Evolutionary conservation across 768 basidiomycete genomes (phyloP).

Genomic region (Rhodotorula paludigena): DNA sequence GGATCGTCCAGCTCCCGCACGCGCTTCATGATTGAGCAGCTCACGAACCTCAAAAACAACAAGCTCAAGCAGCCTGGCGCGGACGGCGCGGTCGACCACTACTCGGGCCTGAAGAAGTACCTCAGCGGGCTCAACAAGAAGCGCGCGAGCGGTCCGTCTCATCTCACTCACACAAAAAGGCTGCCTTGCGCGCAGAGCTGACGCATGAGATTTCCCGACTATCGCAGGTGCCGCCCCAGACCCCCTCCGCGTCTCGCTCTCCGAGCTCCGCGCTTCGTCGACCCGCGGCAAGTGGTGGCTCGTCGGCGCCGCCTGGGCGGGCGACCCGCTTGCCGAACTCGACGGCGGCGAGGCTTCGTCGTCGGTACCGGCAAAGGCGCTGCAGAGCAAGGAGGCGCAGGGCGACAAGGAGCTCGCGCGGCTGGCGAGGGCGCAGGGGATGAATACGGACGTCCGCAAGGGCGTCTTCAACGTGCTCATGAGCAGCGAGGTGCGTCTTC

Average conservation of each 20-base stretch:
- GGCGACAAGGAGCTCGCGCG: slow-evolving; percentile 54
- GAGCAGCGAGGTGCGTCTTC: slow-evolving; percentile 75
- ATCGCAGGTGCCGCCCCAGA: slow-evolving; percentile 50
- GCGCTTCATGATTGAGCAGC: slow-evolving; percentile 90
- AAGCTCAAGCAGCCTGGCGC: slow-evolving; percentile 58
- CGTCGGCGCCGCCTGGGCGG: slow-evolving; percentile 91
- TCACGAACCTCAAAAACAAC: slow-evolving; percentile 88
- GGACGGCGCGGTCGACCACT: slow-evolving; percentile 67
- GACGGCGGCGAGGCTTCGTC: slow-evolving; percentile 13
- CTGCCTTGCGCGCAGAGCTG: no score
- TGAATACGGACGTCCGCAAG: slow-evolving; percentile 94
- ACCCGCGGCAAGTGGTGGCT: slow-evolving; percentile 98
- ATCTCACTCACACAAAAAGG: no score
- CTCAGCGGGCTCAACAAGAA: slow-evolving; percentile 69
- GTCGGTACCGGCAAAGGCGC: slow-evolving; percentile 35
- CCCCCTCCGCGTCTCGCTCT: slow-evolving; percentile 73
- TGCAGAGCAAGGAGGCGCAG: slow-evolving; percentile 45
- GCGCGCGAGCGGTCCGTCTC: slow-evolving; percentile 59
- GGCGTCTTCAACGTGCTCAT: slow-evolving; percentile 89
- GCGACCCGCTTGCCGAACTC: slow-evolving; percentile 75
- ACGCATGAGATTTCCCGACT: no score
- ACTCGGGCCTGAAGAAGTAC: slow-evolving; percentile 84
- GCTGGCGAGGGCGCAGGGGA: slow-evolving; percentile 89
- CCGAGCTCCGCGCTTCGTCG: slow-evolving; percentile 76
- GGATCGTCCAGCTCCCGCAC: slow-evolving; percentile 66